These are phyloP conservation scores for Baudoinia panamericana DNA, from an alignment of 495 filamentous ascomycete genomes.

Conservation along the genomic window DNA sequence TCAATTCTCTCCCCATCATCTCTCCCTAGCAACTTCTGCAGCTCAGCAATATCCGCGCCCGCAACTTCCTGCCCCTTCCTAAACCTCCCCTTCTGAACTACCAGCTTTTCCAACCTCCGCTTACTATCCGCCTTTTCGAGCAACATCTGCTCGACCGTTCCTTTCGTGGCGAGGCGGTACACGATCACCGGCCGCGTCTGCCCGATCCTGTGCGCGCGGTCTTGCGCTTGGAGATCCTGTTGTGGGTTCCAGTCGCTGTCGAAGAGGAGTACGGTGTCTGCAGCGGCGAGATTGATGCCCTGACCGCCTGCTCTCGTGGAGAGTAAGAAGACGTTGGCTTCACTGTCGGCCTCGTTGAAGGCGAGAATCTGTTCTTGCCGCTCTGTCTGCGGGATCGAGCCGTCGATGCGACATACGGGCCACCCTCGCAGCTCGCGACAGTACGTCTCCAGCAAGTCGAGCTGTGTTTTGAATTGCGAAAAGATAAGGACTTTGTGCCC, in stretches of 20 bases:
- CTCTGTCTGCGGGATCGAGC: conserved; percentile 65
- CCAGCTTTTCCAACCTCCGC: conserved; percentile 82
- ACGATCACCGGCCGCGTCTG: conserved; percentile 85
- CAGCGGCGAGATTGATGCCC: conserved; percentile 72
- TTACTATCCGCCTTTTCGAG: conserved; percentile 85
- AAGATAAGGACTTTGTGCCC: conserved; percentile 92
- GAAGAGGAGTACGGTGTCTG: conserved; percentile 63
- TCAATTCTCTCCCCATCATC: conserved; percentile 44
- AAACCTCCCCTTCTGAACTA: conserved; percentile 84
- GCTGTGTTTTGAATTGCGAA: conserved; percentile 87
- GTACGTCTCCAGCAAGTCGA: conserved; percentile 85
- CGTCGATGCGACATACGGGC: conserved; percentile 84
- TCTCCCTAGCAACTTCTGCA: conserved; percentile 46
- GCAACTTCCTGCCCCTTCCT: conserved; percentile 36
- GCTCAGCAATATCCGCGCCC: conserved; percentile 41
- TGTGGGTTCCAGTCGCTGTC: conserved; percentile 96
- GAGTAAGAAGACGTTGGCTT: conserved; percentile 62
- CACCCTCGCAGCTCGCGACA: conserved; percentile 55
- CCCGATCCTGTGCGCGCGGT: conserved; percentile 87
- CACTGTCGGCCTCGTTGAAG: conserved; percentile 50
- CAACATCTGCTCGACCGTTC: conserved; percentile 80
- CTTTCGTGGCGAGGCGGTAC: conserved; percentile 88
- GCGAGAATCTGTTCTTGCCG: conserved; percentile 69
- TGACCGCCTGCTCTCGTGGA: conserved; percentile 86
- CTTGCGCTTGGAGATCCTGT: conserved; percentile 90